Conservation (phyloP, 306 rosid species). For the Echinosophora koreensis region DNA sequence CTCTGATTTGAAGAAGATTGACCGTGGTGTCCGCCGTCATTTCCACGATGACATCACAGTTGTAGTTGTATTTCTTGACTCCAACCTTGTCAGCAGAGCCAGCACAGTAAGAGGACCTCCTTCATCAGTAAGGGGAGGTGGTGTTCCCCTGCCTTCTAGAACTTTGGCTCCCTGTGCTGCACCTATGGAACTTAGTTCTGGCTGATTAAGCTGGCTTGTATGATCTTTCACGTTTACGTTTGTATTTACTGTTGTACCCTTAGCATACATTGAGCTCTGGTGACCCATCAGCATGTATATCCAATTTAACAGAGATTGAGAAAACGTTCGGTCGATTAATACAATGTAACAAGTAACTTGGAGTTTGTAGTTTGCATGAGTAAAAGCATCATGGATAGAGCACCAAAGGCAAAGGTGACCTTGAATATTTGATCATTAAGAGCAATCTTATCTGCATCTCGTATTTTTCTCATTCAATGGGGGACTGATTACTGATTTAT, state of each 20-base stretch:
- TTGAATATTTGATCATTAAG: constrained; percentile 47
- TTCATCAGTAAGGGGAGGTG: constrained; percentile 73
- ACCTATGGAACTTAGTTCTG: constrained; percentile 43
- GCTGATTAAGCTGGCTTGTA: constrained; percentile 47
- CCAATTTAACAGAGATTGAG: constrained; percentile 52
- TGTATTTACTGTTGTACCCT: constrained; percentile 51
- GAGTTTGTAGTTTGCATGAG: constrained; percentile 45
- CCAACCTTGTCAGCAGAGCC: constrained; percentile 82
- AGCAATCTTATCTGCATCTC: constrained; percentile 36
- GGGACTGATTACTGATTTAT: constrained; percentile 43
- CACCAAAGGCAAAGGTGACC: constrained; percentile 46
- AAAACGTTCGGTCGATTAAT: constrained; percentile 38
- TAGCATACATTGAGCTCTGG: constrained; percentile 52
- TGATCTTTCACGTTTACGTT: constrained; percentile 30
- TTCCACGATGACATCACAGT: constrained; percentile 94
- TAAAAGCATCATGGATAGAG: constrained; percentile 40
- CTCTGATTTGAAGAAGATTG: constrained; percentile 87
- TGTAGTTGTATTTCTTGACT: constrained; percentile 76
- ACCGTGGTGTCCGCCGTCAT: constrained; percentile 91
- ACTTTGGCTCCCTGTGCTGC: constrained; percentile 48
- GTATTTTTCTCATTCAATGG: background rate
- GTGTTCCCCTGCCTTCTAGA: constrained; percentile 61
- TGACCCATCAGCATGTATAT: constrained; percentile 50
- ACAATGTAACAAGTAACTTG: constrained; percentile 54
- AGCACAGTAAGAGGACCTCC: constrained; percentile 65